These are phyloP conservation scores for Penicillium samsonianum DNA, from an alignment of 495 filamentous ascomycete genomes.

Conservation along the genomic window DNA sequence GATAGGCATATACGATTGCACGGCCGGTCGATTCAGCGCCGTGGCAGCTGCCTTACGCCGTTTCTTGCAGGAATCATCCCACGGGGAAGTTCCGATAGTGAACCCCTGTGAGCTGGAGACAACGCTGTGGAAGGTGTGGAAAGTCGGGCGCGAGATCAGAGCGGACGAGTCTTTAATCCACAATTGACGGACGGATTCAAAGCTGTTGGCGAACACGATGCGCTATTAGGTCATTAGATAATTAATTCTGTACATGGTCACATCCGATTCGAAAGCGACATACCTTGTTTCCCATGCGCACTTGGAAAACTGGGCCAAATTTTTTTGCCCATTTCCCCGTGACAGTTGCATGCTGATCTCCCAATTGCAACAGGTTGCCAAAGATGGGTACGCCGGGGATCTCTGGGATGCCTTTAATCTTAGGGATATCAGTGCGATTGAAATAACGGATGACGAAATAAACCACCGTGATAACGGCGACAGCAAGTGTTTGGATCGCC, in stretches of 20 bases:
- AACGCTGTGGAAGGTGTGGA: conserved; percentile 73
- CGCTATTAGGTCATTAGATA: conserved; percentile 37
- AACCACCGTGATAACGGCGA: conserved; percentile 44
- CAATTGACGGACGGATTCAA: conserved; percentile 64
- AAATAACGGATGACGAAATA: conserved; percentile 57
- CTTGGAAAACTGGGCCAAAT: conserved; percentile 68
- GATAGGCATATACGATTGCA: conserved; percentile 70
- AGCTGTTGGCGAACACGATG: conserved; percentile 69
- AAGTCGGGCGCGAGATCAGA: conserved; percentile 68
- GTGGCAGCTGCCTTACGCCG: conserved; percentile 70
- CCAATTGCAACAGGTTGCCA: conserved; percentile 63
- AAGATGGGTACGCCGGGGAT: conserved; percentile 65
- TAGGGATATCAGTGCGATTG: conserved; percentile 59
- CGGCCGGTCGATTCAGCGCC: conserved; percentile 65
- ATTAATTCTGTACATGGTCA: background rate
- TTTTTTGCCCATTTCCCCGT: conserved; percentile 58
- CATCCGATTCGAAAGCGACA: background rate
- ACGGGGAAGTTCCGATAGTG: conserved; percentile 73
- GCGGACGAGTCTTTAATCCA: conserved; percentile 73
- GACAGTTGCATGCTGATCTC: conserved; percentile 55
- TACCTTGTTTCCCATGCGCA: conserved; percentile 65
- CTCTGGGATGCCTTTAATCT: conserved; percentile 64
- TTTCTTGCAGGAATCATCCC: conserved; percentile 73
- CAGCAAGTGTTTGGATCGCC: conserved; percentile 44
- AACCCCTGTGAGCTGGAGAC: conserved; percentile 70